Evolutionary conservation across 1,139 yeast genomes (phyloP).

Genomic region (Yamadazyma blattariae): DNA sequence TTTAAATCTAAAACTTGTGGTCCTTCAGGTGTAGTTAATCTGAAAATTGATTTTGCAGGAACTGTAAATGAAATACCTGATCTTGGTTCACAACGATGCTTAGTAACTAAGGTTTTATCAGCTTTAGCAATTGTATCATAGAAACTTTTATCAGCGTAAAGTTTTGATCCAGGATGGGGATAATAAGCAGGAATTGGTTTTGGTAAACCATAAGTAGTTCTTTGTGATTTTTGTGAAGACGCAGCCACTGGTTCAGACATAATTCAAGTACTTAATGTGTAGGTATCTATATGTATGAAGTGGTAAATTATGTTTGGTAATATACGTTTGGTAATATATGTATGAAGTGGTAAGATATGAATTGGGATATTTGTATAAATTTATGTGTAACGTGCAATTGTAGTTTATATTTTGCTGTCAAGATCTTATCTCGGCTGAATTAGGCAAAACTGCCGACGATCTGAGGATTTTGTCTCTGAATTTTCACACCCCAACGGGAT

Average conservation of each 20-base stretch:
- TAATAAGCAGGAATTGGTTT: conserved; percentile 57
- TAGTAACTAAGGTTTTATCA: conserved; percentile 33
- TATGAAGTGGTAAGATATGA: no score
- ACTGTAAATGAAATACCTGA: conserved; percentile 61
- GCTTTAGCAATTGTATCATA: conserved; percentile 46
- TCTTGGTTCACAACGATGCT: conserved; percentile 47
- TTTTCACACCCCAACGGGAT: no score
- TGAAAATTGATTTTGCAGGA: conserved; percentile 55
- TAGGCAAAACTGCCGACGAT: no score
- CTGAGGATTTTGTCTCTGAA: no score
- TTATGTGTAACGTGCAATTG: no score
- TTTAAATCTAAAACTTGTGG: conserved; percentile 71
- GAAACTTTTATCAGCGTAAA: conserved; percentile 47
- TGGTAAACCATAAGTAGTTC: conserved; percentile 40
- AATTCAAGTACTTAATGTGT: not conserved
- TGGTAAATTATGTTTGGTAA: no score
- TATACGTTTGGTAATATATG: no score
- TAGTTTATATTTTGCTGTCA: no score
- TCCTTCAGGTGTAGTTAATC: conserved; percentile 64
- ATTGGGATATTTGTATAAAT: no score
- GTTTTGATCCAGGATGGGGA: conserved; percentile 53
- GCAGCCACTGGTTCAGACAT: conserved; percentile 8
- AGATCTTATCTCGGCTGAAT: no score
- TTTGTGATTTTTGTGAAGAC: conserved; percentile 39
- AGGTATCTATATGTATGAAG: no score